A percentile compares a stretch with the other conserved stretches of the same genome.
These are phyloP conservation scores for Coemansia sp. DNA, from an alignment of 192 early-diverging fungal genomes.

Conservation along the genomic window DNA sequence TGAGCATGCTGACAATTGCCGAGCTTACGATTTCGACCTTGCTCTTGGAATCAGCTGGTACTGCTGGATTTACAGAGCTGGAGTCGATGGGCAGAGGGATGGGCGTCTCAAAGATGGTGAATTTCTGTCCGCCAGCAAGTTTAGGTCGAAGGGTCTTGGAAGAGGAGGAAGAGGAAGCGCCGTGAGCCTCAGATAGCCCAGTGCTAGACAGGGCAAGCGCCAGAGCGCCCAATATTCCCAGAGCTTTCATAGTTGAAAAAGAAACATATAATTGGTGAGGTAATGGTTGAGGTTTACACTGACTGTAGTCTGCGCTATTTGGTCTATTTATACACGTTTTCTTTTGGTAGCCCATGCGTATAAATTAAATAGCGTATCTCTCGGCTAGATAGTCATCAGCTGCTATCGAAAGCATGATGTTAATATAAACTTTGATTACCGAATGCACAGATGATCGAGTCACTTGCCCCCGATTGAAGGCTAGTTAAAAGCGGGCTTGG, in stretches of 20 bases:
- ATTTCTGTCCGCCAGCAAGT: not conserved
- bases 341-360: not conserved
- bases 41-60: not conserved
- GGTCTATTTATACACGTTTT: not conserved
- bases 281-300: not conserved
- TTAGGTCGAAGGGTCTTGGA: not conserved
- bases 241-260: constrained; percentile 12
- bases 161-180: not conserved
- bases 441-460: not conserved
- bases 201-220: not conserved
- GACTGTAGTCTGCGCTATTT: not conserved
- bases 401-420: not conserved
- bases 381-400: not conserved
- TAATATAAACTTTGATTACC: not conserved
- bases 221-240: constrained; percentile 11
- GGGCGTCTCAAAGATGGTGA: not conserved
- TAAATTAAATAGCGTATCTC: not conserved
- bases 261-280: not conserved
- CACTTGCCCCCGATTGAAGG: constrained; percentile 4
- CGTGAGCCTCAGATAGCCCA: not conserved
- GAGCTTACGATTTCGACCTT: constrained; percentile 1
- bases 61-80: not conserved
- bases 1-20: constrained; percentile 20
- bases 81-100: not conserved
- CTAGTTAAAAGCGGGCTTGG: constrained; percentile 1